Evolutionary conservation across 2,329 filamentous ascomycete species (phyloP).

Genomic region (Penicillium occitanis): DNA sequence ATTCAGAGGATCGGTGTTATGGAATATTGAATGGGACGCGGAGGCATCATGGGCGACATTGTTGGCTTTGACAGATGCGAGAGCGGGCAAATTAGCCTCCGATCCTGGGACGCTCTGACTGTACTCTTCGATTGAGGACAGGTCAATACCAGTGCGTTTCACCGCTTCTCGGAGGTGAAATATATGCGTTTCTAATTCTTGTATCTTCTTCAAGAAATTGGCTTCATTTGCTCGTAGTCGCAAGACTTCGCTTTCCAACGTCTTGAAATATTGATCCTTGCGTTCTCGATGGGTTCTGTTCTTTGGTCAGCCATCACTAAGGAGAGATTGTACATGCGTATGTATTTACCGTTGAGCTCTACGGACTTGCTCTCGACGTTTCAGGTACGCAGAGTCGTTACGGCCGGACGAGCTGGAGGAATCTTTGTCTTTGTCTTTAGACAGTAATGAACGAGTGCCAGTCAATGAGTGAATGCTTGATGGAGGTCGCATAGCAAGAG

Average conservation of each 20-base stretch:
- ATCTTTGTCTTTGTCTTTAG: slow-evolving; percentile 4
- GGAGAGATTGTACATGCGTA: not conserved
- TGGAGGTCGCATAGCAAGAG: not conserved
- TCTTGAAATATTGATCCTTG: slow-evolving; percentile 94
- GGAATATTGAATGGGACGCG: slow-evolving; percentile 14
- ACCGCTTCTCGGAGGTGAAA: slow-evolving; percentile 27
- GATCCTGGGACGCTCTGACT: not conserved
- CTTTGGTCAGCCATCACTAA: slow-evolving; percentile 22
- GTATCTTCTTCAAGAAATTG: slow-evolving; percentile 30
- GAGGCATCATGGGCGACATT: not conserved
- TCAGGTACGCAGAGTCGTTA: slow-evolving; percentile 22
- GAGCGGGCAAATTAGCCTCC: not conserved
- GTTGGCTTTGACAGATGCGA: not conserved
- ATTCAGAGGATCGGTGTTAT: slow-evolving; percentile 18
- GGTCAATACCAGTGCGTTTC: slow-evolving; percentile 4
- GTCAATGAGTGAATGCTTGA: not conserved
- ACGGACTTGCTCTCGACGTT: slow-evolving; percentile 39
- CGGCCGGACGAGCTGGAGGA: slow-evolving; percentile 22
- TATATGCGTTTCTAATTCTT: slow-evolving; percentile 29
- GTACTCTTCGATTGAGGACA: not conserved
- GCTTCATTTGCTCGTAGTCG: slow-evolving; percentile 64
- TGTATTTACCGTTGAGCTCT: slow-evolving; percentile 34
- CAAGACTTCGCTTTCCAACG: slow-evolving; percentile 88
- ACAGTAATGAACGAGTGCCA: not conserved
- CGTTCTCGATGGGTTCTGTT: slow-evolving; percentile 91